Base-by-base conservation (phyloP, 2,329 filamentous ascomycete genomes). In the Pezicula neosporulosa region DNA sequence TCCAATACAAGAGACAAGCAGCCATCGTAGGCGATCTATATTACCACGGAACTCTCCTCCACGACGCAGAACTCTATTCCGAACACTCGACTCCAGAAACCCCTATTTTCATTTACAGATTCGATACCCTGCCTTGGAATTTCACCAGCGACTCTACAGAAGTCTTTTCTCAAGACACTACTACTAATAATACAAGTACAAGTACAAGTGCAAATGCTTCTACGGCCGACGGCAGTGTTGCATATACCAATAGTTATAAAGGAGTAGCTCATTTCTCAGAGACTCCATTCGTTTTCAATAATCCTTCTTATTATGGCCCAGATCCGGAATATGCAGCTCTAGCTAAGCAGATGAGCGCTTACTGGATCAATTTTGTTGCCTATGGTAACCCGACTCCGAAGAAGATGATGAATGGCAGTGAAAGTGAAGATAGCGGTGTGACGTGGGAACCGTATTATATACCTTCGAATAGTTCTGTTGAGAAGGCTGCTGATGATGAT, bases 281-380 rank as follows among this genome's bases (percentile, higher is more conserved):
- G 27, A 30, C 27, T 33, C 21, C 42, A 6, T 44, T 44, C 16
- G 42, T 44, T 8, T 44, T 44, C 15, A 44, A 44, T 28, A 44
- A 44, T n/a, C 42, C 21, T 16, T 28, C 19, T 12, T 44, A 27
- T 16, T 44, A 28, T 12, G 42, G 42, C 3, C 42, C 42, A 5
- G 42, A 44, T 28, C 42, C 21, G 12, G 21, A 24, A 10, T 44
- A 44, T 44, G 42, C 42, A 15, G 42, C 42, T 44, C 27, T 44
- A 16, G 42, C 42, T 5, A 27, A 44, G 42, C 42, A 44, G 42
- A 27, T 44, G 10, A 28, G 21, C 2, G 42, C 42, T 8, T 44
- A 27, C 21, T 44, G 42, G 42, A 44, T 44, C 18, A 44, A 44
- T 33, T 44, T 44, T n/a, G 42, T 44, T 18, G 27, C n/a, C 27